phyloP scores from a whole-genome alignment of 1,284 basidiomycete species.

The Leccinum pachyderme region DNA sequence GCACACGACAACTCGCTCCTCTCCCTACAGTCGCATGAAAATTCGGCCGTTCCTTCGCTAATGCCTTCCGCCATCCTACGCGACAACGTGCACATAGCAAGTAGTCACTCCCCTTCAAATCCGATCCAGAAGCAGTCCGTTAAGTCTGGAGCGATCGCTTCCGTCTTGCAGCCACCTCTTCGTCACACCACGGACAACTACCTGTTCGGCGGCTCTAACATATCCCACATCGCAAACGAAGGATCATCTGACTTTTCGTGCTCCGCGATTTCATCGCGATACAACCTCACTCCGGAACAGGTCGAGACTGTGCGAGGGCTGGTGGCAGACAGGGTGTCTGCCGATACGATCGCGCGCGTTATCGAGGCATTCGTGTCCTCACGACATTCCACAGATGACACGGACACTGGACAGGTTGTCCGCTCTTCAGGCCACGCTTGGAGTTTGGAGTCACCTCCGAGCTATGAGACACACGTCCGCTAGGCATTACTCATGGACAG shows the following conservation, averaged over 20 bases:
- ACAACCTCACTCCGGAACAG: constrained; percentile 15
- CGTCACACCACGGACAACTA: not conserved
- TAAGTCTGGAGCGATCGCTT: not conserved
- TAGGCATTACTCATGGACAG: not conserved
- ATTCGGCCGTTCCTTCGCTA: not conserved
- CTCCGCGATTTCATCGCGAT: not conserved
- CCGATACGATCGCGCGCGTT: constrained; percentile 18
- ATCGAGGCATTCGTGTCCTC: constrained; percentile 11
- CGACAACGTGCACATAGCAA: constrained; percentile 5
- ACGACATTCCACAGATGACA: not conserved
- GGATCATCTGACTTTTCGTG: not conserved
- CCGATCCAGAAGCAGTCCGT: not conserved
- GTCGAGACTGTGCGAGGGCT: constrained; percentile 15
- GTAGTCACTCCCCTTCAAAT: not conserved
- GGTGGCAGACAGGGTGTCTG: not conserved
- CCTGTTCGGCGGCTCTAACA: not conserved
- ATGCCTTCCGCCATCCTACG: constrained; percentile 13
- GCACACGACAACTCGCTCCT: not conserved
- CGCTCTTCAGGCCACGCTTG: not conserved
- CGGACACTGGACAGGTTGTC: not conserved
- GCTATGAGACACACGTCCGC: constrained; percentile 13
- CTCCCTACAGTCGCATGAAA: not conserved
- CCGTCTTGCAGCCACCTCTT: not conserved
- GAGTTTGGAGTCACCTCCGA: constrained; percentile 18
- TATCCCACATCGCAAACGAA: not conserved